Percentiles rank a stretch among this genome's conserved stretches.
Evolutionary conservation across 371 early-diverging fungal genomes (phyloP).

Genomic region (Mucor piriformis): DNA sequence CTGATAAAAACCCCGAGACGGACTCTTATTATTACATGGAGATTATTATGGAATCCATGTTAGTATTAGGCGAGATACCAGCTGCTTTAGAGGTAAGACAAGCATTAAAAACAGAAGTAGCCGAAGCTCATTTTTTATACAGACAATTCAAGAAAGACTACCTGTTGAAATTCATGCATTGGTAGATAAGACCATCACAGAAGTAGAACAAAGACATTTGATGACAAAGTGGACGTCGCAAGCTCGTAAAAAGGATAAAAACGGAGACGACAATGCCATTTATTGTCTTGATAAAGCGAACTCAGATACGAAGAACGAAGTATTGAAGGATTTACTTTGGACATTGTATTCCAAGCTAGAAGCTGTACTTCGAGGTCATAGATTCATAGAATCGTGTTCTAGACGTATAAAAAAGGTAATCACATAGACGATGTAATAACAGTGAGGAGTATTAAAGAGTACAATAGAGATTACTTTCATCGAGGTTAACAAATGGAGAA

Average conservation of each 20-base stretch:
- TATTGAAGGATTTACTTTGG: constrained; percentile 81
- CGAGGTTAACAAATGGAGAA: constrained; percentile 13
- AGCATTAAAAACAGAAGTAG: not conserved
- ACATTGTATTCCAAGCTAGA: constrained; percentile 84
- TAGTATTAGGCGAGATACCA: constrained; percentile 75
- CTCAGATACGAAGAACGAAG: constrained; percentile 62
- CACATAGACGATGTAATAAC: not conserved
- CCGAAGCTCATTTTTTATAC: not conserved
- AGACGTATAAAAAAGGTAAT: constrained; percentile 48
- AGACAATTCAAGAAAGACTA: constrained; percentile 73
- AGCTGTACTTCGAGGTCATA: constrained; percentile 81
- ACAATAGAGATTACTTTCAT: constrained; percentile 24
- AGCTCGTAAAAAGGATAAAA: constrained; percentile 19
- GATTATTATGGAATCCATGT: constrained; percentile 81
- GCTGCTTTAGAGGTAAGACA: constrained; percentile 70
- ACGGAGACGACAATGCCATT: constrained; percentile 38
- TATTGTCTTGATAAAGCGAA: constrained; percentile 55
- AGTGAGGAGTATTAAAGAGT: not conserved
- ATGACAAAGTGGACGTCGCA: not conserved
- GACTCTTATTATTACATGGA: constrained; percentile 92
- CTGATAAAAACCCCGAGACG: constrained; percentile 81
- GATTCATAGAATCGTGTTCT: constrained; percentile 64
- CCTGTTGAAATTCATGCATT: constrained; percentile 84
- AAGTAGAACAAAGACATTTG: constrained; percentile 74
- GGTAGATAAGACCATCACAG: constrained; percentile 85